phyloP scores from a whole-genome alignment of 176 grass and related monocot genomes.

The Secale cereale region DNA sequence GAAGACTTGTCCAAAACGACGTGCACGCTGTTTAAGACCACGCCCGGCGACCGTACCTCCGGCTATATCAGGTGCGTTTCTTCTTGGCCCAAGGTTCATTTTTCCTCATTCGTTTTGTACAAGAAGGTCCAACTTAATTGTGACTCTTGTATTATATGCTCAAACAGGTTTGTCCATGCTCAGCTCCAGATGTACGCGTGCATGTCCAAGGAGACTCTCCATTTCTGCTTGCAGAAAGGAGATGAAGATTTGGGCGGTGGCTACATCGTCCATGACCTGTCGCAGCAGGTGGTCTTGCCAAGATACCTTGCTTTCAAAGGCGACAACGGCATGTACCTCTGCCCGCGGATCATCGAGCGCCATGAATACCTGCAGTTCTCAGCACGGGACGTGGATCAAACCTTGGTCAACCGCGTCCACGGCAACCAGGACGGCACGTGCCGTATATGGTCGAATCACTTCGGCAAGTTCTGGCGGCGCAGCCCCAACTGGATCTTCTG shows the following conservation, averaged over 20 bases:
- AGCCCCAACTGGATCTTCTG: constrained; percentile 24
- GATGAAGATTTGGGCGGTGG: not conserved
- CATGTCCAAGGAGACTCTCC: not conserved
- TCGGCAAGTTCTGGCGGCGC: constrained; percentile 22
- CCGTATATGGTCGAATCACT: not conserved
- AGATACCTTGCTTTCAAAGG: constrained; percentile 19
- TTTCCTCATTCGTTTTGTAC: too few species aligned
- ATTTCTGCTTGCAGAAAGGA: not conserved
- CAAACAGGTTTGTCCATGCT: constrained; percentile 11
- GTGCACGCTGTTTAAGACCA: constrained; percentile 19
- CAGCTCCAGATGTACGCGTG: not conserved
- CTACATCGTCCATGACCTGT: constrained; percentile 5
- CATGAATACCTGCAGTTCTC: not conserved
- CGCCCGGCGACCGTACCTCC: not conserved
- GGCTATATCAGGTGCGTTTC: not conserved
- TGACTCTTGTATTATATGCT: too few species aligned
- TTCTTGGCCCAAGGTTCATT: too few species aligned
- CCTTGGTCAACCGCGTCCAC: not conserved
- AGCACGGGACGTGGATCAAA: not conserved
- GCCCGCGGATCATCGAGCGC: not conserved
- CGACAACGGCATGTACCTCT: constrained; percentile 18
- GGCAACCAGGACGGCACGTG: not conserved
- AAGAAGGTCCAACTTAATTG: too few species aligned
- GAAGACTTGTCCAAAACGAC: constrained; percentile 3
- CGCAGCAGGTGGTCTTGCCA: not conserved